Evolutionary conservation across 2,329 filamentous ascomycete species (phyloP).

Genomic region (Didymellaceae sp.): DNA sequence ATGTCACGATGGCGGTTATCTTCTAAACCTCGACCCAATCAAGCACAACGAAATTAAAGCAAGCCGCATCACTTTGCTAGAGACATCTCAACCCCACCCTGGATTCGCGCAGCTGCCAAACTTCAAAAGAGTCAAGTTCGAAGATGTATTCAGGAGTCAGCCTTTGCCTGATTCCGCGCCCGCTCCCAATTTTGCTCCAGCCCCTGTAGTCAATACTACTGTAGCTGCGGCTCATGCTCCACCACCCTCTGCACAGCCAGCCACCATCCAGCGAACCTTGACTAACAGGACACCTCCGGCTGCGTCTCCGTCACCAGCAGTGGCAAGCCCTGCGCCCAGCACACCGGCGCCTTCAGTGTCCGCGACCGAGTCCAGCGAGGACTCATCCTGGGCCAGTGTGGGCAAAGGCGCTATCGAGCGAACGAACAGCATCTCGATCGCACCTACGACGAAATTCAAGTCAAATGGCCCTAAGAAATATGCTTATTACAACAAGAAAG

Average conservation of each 20-base stretch:
- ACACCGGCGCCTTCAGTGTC: constrained; percentile 30
- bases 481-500: constrained; percentile 52
- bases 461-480: constrained; percentile 41
- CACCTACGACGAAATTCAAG: constrained; percentile 26
- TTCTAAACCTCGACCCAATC: constrained; percentile 55
- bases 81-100: constrained; percentile 51
- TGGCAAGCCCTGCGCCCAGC: constrained; percentile 26
- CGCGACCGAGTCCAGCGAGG: constrained; percentile 21
- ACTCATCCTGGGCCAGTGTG: constrained; percentile 48
- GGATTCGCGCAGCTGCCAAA: constrained; percentile 52
- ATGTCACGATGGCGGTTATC: constrained; percentile 56
- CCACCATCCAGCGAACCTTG: constrained; percentile 18
- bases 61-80: constrained; percentile 53
- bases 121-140: constrained; percentile 49
- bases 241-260: constrained; percentile 19
- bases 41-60: constrained; percentile 49
- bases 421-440: constrained; percentile 50
- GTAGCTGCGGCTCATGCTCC: constrained; percentile 1
- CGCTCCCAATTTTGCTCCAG: too few species aligned
- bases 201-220: constrained; percentile 7
- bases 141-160: constrained; percentile 51
- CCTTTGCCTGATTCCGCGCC: constrained; percentile 46
- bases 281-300: constrained; percentile 22
- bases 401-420: constrained; percentile 44
- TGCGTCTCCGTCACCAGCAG: constrained; percentile 19